A percentile compares a stretch with the other conserved stretches of the same genome.
Conservation (phyloP, 2,329 filamentous ascomycete species). For the Cadophora malorum region DNA sequence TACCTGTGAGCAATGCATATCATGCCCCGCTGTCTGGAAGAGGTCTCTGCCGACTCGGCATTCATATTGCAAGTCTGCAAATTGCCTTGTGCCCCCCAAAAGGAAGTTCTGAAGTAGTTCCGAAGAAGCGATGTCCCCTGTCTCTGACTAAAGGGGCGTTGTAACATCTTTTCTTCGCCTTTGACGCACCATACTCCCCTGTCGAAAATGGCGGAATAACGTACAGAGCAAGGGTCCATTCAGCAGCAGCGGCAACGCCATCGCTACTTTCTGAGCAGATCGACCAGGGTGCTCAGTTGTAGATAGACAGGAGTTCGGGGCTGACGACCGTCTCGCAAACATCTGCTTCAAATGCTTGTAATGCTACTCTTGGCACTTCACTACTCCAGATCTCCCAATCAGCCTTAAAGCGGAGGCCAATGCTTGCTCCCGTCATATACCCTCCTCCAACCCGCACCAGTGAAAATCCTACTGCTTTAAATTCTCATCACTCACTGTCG, state of each 20-base stretch:
- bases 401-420: conserved; percentile 46
- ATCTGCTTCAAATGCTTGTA: conserved; percentile 39
- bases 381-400: conserved; percentile 46
- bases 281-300: conserved; percentile 38
- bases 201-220: conserved; percentile 23
- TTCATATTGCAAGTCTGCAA: conserved; percentile 28
- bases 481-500: conserved; percentile 33
- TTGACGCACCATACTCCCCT: conserved; percentile 25
- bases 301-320: conserved; percentile 37
- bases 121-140: conserved; percentile 28
- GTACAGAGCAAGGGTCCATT: conserved; percentile 27
- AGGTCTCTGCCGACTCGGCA: conserved; percentile 32
- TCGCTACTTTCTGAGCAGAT: conserved; percentile 31
- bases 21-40: conserved; percentile 39
- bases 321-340: conserved; percentile 34
- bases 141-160: conserved; percentile 19
- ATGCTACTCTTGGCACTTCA: conserved; percentile 35
- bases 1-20: conserved; percentile 40
- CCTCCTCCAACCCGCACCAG: conserved; percentile 37
- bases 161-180: conserved; percentile 22
- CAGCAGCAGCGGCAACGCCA: conserved; percentile 32
- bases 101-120: conserved; percentile 26
- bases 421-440: conserved; percentile 43
- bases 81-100: conserved; percentile 24
- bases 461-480: conserved; percentile 35